A percentile compares a stretch with the other conserved stretches of the same genome.
These are phyloP conservation scores for Pyrus pyrifolia DNA, from an alignment of 306 rosid genomes.

Conservation along the genomic window DNA sequence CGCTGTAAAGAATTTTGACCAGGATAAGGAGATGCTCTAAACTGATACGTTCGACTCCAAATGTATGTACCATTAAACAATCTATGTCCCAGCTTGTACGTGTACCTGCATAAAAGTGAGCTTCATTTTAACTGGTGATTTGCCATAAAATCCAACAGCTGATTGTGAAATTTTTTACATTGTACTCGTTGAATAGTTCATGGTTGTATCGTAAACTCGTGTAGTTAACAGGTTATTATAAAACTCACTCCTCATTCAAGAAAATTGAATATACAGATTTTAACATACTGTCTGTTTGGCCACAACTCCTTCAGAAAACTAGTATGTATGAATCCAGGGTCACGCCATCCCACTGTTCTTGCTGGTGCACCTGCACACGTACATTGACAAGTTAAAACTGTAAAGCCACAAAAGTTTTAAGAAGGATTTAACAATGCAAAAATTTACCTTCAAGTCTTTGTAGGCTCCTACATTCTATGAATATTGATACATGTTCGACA, in stretches of 20 bases:
- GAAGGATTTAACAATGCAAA: not conserved
- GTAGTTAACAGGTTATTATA: not conserved
- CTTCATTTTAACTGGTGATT: not conserved
- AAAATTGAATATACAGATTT: not conserved
- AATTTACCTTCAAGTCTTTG: not conserved
- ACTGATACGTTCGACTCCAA: conserved; percentile 59
- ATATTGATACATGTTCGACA: not conserved
- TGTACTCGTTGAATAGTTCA: not conserved
- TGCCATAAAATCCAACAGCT: not conserved
- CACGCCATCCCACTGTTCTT: conserved; percentile 91
- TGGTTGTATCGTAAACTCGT: not conserved
- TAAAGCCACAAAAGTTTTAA: not conserved
- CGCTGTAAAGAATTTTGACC: conserved; percentile 75
- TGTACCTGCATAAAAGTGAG: conserved; percentile 37
- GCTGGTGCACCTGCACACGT: conserved; percentile 71
- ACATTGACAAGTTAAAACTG: not conserved
- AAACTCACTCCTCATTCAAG: not conserved
- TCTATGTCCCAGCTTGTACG: conserved; percentile 65
- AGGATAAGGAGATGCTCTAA: conserved; percentile 75
- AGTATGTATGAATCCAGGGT: conserved; percentile 80
- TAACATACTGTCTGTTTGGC: conserved; percentile 61
- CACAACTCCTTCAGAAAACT: conserved; percentile 83
- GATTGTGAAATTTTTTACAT: not conserved
- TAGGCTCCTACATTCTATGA: not conserved
- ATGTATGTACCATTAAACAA: conserved; percentile 46